Evolutionary conservation across 805 yeast species (phyloP).

Genomic region (Hanseniaspora occidentalis): DNA sequence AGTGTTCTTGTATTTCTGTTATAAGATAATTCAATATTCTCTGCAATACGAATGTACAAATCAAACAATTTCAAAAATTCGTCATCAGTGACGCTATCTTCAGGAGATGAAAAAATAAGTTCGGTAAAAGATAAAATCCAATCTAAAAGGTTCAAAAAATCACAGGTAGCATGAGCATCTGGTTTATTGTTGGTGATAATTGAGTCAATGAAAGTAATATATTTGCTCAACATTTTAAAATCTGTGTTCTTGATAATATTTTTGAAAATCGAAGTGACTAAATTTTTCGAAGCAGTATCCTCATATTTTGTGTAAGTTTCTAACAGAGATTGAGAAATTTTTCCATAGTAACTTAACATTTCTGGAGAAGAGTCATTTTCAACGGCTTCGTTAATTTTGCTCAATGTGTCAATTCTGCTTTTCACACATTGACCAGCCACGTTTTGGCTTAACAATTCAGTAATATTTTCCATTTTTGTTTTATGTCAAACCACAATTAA

Average conservation of each 20-base stretch:
- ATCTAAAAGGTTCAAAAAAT: conserved; percentile 41
- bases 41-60: conserved; percentile 24
- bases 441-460: background rate
- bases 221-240: conserved; percentile 24
- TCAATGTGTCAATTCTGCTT: conserved; percentile 3
- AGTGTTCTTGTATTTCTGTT: conserved; percentile 19
- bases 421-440: background rate
- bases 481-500: background rate
- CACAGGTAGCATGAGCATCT: conserved; percentile 40
- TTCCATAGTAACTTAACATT: conserved; percentile 17
- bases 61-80: conserved; percentile 25
- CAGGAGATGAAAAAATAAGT: conserved; percentile 9
- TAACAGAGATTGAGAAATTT: conserved; percentile 27
- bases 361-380: conserved; percentile 7
- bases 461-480: background rate
- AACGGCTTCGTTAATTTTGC: conserved; percentile 4
- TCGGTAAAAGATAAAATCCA: conserved; percentile 38
- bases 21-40: conserved; percentile 14
- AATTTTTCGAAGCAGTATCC: conserved; percentile 36
- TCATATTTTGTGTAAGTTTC: conserved; percentile 38
- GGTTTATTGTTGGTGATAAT: conserved; percentile 18
- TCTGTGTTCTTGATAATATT: conserved; percentile 22
- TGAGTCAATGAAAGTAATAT: conserved; percentile 28
- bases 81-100: conserved; percentile 10
- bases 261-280: conserved; percentile 30